Base-by-base conservation (phyloP, 2,329 filamentous ascomycete species). In the Capronia americana region DNA sequence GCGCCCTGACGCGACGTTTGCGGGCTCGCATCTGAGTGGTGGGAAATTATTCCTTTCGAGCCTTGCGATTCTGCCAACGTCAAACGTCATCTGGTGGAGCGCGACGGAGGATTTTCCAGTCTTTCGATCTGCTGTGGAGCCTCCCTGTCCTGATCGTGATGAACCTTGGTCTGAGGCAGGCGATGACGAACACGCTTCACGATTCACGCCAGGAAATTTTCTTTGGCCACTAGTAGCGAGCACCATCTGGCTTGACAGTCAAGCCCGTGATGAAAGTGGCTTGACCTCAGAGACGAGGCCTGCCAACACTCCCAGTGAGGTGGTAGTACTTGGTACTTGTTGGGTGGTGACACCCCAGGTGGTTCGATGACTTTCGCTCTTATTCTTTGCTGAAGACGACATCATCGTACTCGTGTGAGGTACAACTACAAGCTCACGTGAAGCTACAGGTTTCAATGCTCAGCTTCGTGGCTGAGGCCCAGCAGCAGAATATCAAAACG, bases 51-150 rank as follows among this genome's bases (percentile, higher is more conserved):
- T 7, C 55, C 30, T 46, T 3, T n/a, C 53, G 24, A 55, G 53
- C 53, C 53, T 55, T 32, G 24, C 53, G 53, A 55, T 55, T 34
- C 30, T 38, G n/a, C 32, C 23, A 54, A 61, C 48, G 23, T 51
- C 11, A 28, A 51, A 61, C 58, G 58, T 61, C 58, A 61, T 61
- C 48, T 54, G 24, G 58, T 61, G 48, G 58, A 28, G 30, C 54
- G 32, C 30, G 4, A 24, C 20, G 44, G n/a, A 44, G 11, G 11
- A 44, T 61, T 54, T 61, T 20, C 26, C 38, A 14, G 41, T 51
- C 44, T 14, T 48, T 34, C 57, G 26, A 48, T 50, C 38, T 17
- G 12, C 23, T 28, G 34, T 3, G 23, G 44, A 28, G 11, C 12
- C 24, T 57, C 11, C 38, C 55, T 57, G 34, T 23, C 44, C 46